phyloP scores from a whole-genome alignment of 106 monocot species.

The Ottelia alismoides region DNA sequence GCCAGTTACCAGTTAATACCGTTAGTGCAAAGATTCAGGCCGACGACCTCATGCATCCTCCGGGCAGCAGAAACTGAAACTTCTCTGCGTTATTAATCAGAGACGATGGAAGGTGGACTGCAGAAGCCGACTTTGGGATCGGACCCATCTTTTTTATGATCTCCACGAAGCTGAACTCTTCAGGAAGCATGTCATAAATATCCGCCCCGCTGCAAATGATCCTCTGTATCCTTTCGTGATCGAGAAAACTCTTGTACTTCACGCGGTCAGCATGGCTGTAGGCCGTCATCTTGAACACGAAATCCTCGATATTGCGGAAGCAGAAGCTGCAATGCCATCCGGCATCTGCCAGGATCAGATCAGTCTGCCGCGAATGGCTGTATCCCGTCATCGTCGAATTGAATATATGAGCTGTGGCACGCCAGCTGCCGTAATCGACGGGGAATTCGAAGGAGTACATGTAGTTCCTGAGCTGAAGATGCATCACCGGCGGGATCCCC shows the following conservation, averaged over 20 bases:
- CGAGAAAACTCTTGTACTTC: slow-evolving; percentile 17
- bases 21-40: too few relatives aligned
- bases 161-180: slow-evolving; percentile 72
- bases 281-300: slow-evolving; percentile 83
- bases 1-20: too few relatives aligned
- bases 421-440: slow-evolving; percentile 66
- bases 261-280: slow-evolving; percentile 96
- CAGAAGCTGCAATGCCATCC: slow-evolving; percentile 99
- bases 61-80: slow-evolving; percentile 71
- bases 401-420: slow-evolving; percentile 51
- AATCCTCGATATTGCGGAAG: slow-evolving; percentile 52
- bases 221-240: slow-evolving; percentile 57
- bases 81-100: slow-evolving; percentile 59
- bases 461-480: slow-evolving; percentile 65
- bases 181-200: slow-evolving; percentile 84
- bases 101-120: slow-evolving; percentile 63
- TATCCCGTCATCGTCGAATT: slow-evolving; percentile 12
- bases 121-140: slow-evolving; percentile 59
- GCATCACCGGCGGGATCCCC: slow-evolving; percentile 62
- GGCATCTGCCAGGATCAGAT: slow-evolving; percentile 61
- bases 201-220: slow-evolving; percentile 69
- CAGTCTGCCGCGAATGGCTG: slow-evolving; percentile 52
- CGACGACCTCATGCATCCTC: slow-evolving; percentile 59
- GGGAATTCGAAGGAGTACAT: slow-evolving; percentile 93
- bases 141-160: slow-evolving; percentile 75